Percentiles rank a stretch among this genome's conserved stretches.
These are phyloP conservation scores for Oryza longistaminata DNA, from an alignment of 176 grass and related monocot genomes.

Conservation along the genomic window DNA sequence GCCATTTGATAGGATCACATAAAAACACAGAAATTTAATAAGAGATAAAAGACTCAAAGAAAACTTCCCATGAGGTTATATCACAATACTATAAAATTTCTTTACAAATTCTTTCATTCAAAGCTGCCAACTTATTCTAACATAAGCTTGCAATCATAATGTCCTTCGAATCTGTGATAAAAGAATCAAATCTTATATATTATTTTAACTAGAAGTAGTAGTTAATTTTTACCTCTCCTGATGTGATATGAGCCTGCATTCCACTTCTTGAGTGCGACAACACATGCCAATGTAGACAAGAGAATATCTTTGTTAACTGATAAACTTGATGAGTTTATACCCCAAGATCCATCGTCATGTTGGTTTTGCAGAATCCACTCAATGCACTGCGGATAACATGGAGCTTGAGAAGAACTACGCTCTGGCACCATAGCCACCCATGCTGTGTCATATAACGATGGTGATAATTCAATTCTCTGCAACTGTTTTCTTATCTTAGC, in stretches of 20 bases:
- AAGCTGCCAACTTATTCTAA: no score
- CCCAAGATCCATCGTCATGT: conserved; percentile 70
- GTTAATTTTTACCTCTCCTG: conserved; percentile 31
- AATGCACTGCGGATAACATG: conserved; percentile 60
- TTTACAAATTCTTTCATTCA: no score
- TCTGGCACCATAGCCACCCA: conserved; percentile 86
- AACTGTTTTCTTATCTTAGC: conserved; percentile 63
- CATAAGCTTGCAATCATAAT: no score
- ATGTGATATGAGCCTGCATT: conserved; percentile 60
- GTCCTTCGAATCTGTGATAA: no score
- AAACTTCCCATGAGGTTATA: no score
- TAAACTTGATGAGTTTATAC: conserved; percentile 6
- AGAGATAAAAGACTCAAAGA: no score
- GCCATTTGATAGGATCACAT: no score
- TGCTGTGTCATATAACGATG: conserved; percentile 72
- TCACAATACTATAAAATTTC: no score
- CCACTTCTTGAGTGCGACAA: conserved; percentile 76
- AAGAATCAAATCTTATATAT: no score
- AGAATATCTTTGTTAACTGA: conserved; percentile 49
- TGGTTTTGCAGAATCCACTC: conserved; percentile 75
- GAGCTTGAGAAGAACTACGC: conserved; percentile 36
- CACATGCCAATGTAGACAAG: conserved; percentile 65
- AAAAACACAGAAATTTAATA: no score
- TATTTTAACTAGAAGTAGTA: no score
- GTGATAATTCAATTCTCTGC: neutral